Percentiles rank a stretch among this genome's conserved stretches.
These are phyloP conservation scores for Mycosarcoma maydis DNA, from an alignment of 1,284 basidiomycete genomes.

Conservation along the genomic window DNA sequence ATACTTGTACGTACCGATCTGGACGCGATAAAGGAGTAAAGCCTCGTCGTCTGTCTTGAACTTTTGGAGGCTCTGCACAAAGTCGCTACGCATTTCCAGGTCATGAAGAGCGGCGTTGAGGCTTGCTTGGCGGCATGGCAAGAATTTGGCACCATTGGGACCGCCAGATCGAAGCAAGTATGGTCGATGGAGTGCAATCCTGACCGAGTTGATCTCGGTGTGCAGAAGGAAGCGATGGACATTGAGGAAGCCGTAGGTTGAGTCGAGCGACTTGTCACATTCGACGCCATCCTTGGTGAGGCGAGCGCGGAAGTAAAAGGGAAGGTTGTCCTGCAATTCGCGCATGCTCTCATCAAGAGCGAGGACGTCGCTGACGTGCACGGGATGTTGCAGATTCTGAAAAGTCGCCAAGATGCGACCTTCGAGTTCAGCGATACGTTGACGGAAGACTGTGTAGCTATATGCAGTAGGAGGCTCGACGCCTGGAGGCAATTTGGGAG, in stretches of 20 bases:
- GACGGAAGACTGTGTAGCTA: constrained; percentile 46
- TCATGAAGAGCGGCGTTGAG: constrained; percentile 56
- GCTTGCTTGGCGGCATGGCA: constrained; percentile 51
- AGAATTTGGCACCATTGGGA: constrained; percentile 32
- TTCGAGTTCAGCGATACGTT: constrained; percentile 46
- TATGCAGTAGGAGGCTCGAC: constrained; percentile 45
- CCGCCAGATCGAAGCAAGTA: constrained; percentile 56
- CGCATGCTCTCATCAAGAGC: constrained; percentile 47
- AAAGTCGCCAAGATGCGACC: constrained; percentile 38
- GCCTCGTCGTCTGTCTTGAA: constrained; percentile 18
- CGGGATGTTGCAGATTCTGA: constrained; percentile 39
- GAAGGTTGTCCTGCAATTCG: constrained; percentile 48
- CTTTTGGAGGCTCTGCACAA: constrained; percentile 33
- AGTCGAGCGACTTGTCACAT: constrained; percentile 51
- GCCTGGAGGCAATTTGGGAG: constrained; percentile 37
- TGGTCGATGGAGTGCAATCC: constrained; percentile 55
- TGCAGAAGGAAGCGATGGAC: constrained; percentile 58
- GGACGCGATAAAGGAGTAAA: constrained; percentile 38
- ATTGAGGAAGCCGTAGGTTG: constrained; percentile 49
- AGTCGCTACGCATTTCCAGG: constrained; percentile 51
- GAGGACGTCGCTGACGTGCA: constrained; percentile 53
- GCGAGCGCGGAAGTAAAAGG: constrained; percentile 49
- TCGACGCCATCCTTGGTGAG: constrained; percentile 36
- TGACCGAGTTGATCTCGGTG: constrained; percentile 57
- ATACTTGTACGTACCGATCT: constrained; percentile 58